These are phyloP conservation scores for Oryza longistaminata DNA, from an alignment of 176 grass and related monocot genomes.

Conservation along the genomic window DNA sequence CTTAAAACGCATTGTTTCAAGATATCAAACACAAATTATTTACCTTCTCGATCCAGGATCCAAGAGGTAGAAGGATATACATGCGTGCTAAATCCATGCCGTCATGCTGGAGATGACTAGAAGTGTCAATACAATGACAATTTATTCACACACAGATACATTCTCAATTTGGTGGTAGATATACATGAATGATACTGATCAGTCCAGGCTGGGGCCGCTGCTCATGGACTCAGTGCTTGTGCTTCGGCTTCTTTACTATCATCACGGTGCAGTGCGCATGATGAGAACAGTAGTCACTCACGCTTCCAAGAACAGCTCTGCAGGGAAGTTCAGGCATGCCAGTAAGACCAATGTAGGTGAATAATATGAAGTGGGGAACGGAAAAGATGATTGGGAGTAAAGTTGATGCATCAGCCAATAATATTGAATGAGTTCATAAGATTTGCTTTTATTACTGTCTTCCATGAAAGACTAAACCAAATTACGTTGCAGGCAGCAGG, in stretches of 20 bases:
- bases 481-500: background rate
- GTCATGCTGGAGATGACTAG: background rate
- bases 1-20: background rate
- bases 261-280: slow-evolving; percentile 93
- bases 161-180: background rate
- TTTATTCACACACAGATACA: slow-evolving; percentile 35
- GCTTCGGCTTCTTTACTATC: slow-evolving; percentile 91
- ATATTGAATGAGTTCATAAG: no score
- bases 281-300: slow-evolving; percentile 86
- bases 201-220: background rate
- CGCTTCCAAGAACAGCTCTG: slow-evolving; percentile 85
- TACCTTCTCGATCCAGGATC: background rate
- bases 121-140: background rate
- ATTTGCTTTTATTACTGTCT: no score
- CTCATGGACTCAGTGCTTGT: slow-evolving; percentile 43
- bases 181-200: background rate
- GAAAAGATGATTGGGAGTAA: background rate
- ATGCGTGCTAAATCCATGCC: background rate
- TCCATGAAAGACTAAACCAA: background rate
- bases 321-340: background rate
- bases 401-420: no score
- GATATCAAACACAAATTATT: slow-evolving; percentile 7
- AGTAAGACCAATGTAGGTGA: background rate
- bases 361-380: background rate
- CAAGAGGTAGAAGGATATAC: background rate